Percentiles rank a stretch among this genome's conserved stretches.
These are phyloP conservation scores for Craspedostauros australis DNA, from an alignment of 108 stramenopile genomes.

Conservation along the genomic window DNA sequence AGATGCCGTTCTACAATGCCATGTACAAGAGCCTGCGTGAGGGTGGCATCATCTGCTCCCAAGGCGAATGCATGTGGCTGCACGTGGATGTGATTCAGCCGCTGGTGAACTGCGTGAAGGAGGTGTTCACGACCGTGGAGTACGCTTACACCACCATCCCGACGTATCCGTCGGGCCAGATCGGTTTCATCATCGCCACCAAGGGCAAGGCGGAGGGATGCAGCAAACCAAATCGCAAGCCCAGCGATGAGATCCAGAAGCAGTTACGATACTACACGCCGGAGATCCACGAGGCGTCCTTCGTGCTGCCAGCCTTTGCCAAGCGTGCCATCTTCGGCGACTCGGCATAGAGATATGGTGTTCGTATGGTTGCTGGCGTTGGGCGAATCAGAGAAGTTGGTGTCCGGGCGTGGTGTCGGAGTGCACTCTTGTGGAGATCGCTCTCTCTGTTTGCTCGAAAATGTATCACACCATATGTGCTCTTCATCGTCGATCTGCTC, in stretches of 20 bases:
- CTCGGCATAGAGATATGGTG: not conserved
- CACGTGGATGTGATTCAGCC: constrained; percentile 88
- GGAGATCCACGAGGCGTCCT: constrained; percentile 86
- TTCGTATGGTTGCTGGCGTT: too few relatives aligned
- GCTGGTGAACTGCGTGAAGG: constrained; percentile 59
- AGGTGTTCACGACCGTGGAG: constrained; percentile 77
- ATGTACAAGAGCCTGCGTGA: constrained; percentile 84
- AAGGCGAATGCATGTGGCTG: constrained; percentile 97
- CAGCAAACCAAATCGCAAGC: constrained; percentile 46
- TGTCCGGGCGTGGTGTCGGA: too few relatives aligned
- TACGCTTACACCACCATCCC: constrained; percentile 98
- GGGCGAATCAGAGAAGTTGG: too few relatives aligned
- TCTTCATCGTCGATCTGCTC: too few relatives aligned
- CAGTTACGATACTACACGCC: constrained; percentile 85
- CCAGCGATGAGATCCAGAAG: constrained; percentile 46
- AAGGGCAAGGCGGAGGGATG: constrained; percentile 42
- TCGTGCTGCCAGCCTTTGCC: constrained; percentile 91
- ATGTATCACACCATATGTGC: too few relatives aligned
- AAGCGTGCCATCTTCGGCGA: constrained; percentile 57
- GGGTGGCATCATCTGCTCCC: constrained; percentile 94
- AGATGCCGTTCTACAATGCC: constrained; percentile 90
- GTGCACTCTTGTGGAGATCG: too few relatives aligned
- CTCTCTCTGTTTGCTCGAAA: too few relatives aligned
- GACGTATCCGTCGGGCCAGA: constrained; percentile 97
- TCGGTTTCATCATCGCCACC: constrained; percentile 93